These are phyloP conservation scores for Venustampulla echinocandica DNA, from an alignment of 495 filamentous ascomycete species.

Conservation along the genomic window DNA sequence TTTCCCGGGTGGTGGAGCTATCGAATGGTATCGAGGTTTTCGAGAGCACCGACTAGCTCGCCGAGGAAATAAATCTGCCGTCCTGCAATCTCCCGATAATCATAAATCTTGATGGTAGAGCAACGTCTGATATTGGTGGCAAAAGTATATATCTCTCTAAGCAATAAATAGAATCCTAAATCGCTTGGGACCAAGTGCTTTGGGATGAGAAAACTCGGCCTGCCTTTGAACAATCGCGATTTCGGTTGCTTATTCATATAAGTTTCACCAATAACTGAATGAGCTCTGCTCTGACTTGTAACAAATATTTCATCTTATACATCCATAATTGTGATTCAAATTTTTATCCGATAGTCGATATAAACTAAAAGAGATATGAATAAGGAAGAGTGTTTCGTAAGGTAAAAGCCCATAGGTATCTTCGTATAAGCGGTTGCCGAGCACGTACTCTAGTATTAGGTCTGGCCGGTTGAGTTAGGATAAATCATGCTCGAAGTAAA, in stretches of 20 bases:
- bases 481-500: too few relatives aligned
- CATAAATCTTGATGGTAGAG: conserved; percentile 18
- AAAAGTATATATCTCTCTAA: conserved; percentile 16
- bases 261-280: conserved; percentile 17
- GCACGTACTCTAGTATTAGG: too few relatives aligned
- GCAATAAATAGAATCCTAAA: conserved; percentile 6
- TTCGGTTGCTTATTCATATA: conserved; percentile 19
- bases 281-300: conserved; percentile 18
- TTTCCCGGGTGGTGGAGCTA: conserved; percentile 17
- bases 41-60: conserved; percentile 10
- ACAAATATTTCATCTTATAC: conserved; percentile 12
- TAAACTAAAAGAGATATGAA: neutral
- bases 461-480: too few relatives aligned
- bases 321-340: conserved; percentile 13
- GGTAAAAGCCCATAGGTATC: too few relatives aligned
- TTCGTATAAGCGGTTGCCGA: too few relatives aligned
- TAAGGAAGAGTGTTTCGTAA: too few relatives aligned
- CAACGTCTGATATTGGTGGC: conserved; percentile 18
- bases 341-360: neutral
- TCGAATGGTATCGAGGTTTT: conserved; percentile 11
- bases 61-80: conserved; percentile 15
- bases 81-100: conserved; percentile 15
- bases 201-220: conserved; percentile 4
- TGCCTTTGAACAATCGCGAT: conserved; percentile 9
- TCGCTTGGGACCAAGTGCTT: conserved; percentile 1